phyloP scores from a whole-genome alignment of 257 asterid species.

The Nicotiana sylvestris region DNA sequence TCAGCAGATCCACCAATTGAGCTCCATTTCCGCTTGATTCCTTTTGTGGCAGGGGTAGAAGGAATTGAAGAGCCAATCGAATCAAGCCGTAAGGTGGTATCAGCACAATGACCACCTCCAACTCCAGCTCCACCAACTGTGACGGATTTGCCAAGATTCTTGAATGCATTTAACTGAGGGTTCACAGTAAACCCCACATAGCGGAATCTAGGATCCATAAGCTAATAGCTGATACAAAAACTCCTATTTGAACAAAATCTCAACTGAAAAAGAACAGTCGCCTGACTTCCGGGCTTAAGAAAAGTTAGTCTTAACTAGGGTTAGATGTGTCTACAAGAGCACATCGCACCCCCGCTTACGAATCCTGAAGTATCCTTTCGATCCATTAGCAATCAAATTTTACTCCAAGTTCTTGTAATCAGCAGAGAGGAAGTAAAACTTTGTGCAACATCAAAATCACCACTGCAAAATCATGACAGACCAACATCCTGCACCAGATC shows the following conservation, averaged over 20 bases:
- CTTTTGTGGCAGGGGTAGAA: conserved; percentile 38
- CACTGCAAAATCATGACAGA: conserved; percentile 16
- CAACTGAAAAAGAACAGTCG: conserved; percentile 57
- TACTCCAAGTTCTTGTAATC: conserved; percentile 16
- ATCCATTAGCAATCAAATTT: conserved; percentile 49
- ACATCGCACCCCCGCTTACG: conserved; percentile 90
- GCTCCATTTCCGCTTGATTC: conserved; percentile 75
- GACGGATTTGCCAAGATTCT: conserved; percentile 56
- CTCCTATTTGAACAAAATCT: conserved; percentile 42
- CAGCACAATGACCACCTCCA: conserved; percentile 42
- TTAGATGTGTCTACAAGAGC: conserved; percentile 62
- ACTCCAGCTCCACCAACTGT: conserved; percentile 45
- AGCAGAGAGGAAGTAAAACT: conserved; percentile 25
- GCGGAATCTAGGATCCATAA: conserved; percentile 74
- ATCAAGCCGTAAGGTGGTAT: conserved; percentile 75
- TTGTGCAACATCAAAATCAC: conserved; percentile 27
- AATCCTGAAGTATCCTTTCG: conserved; percentile 95
- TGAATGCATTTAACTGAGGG: conserved; percentile 53
- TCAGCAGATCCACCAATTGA: conserved; percentile 31
- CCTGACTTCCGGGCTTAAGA: conserved; percentile 76
- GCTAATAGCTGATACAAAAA: conserved; percentile 34
- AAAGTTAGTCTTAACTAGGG: conserved; percentile 42
- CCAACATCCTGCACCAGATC: conserved; percentile 42
- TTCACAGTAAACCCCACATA: conserved; percentile 64
- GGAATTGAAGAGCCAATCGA: conserved; percentile 46